Evolutionary conservation across 306 rosid genomes (phyloP).

Genomic region (Heteromeles arbutifolia): DNA sequence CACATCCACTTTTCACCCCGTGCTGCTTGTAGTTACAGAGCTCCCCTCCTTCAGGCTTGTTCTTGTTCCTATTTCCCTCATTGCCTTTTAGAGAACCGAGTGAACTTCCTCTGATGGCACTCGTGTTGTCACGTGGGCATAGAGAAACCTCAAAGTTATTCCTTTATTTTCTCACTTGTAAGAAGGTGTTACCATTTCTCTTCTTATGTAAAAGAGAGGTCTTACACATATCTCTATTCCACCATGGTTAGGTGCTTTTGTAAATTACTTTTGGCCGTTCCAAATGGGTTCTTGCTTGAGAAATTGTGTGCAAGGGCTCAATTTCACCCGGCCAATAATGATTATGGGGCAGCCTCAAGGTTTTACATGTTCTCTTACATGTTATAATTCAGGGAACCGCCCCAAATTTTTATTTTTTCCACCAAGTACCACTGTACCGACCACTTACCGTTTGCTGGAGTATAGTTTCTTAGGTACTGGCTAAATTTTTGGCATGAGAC

Average conservation of each 20-base stretch:
- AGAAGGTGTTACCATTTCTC: neutral
- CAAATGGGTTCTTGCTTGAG: neutral
- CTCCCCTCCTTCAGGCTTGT: neutral
- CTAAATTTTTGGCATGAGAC: neutral
- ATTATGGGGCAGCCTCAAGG: slow-evolving; percentile 2
- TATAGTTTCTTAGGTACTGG: neutral
- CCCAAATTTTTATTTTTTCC: neutral
- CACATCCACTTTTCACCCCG: neutral
- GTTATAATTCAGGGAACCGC: neutral
- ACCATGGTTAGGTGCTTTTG: neutral
- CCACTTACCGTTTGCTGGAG: neutral
- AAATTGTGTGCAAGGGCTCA: slow-evolving; percentile 1
- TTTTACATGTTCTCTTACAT: neutral
- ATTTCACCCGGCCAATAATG: slow-evolving; percentile 1
- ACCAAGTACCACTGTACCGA: neutral
- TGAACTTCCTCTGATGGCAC: neutral
- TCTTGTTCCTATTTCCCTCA: neutral
- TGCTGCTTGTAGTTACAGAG: neutral
- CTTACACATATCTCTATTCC: neutral
- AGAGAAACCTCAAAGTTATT: neutral
- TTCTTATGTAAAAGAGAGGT: neutral
- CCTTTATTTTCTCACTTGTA: neutral
- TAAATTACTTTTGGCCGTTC: neutral
- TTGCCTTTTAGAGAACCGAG: slow-evolving; percentile 7
- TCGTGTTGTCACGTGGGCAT: slow-evolving; percentile 1